Evolutionary conservation across 257 asterid species (phyloP), one percentile per base, ranked within the genome.

Genomic region (Primulina eburnea): DNA sequence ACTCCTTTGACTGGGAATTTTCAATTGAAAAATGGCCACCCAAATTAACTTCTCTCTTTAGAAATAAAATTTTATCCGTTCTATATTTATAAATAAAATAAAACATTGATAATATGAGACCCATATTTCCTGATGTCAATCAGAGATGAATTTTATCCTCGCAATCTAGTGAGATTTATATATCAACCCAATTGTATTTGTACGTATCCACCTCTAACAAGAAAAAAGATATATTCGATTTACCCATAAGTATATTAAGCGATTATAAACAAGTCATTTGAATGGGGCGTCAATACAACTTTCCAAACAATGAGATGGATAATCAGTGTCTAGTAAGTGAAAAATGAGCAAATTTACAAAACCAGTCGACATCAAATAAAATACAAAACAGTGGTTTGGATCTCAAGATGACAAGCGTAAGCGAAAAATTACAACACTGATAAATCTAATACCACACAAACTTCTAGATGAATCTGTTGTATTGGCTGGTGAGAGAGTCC

Each of bases 401-500:
- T 16, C 20, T 50, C 56, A 50, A 50, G 56, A 16, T 4, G 20
- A 50, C 56, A 16, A 50, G 20, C 18, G 0, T 43, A 43, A 43
- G 53, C 17, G 20, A 50, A 50, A 50, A 69, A 70, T 60, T 73
- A 63, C 67, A 73, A 59, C 8, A 55, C 29, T 24, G 18, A 71
- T 53, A 12, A 68, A 63, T 55, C 40, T 71, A 67, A 34, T 20
- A 33, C 60, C 9, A 32, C 17, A 9, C 16, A 47, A 14, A 47
- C 32, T 75, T 33, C 68, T 77, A 87, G 84, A 91, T 85, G 76
- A 85, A 76, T 5, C 65, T 85, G 92, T 78, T 82, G 82, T 82
- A 91, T 76, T 91, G 96, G 71, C 90, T 72, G 16, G 96, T 86
- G 73, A 94, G 84, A 20, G 99, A 94, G 69, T 82, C 81, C 71